These are phyloP conservation scores for Chloranthus sessilifolius DNA, from an alignment of 164 flowering plant genomes.

Conservation along the genomic window DNA sequence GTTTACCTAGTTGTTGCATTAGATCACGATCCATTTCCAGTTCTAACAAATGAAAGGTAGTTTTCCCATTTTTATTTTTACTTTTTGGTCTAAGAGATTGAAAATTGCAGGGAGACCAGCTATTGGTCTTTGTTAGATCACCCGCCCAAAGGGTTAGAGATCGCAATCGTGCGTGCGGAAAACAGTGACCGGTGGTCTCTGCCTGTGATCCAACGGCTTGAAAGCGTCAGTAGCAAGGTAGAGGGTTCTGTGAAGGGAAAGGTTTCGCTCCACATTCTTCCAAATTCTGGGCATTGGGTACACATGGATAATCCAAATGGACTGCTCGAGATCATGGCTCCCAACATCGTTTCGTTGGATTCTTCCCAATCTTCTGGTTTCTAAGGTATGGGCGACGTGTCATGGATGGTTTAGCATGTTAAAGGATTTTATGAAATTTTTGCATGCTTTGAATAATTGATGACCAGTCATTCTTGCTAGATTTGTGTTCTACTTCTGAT, in stretches of 20 bases:
- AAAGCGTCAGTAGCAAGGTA: constrained; percentile 31
- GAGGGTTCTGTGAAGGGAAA: constrained; percentile 43
- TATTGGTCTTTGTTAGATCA: constrained; percentile 85
- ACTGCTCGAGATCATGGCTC: constrained; percentile 71
- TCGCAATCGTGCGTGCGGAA: constrained; percentile 74
- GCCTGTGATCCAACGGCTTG: constrained; percentile 43
- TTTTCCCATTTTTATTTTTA: background rate
- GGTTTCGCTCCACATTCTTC: constrained; percentile 62
- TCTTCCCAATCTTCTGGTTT: background rate
- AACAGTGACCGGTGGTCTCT: constrained; percentile 89
- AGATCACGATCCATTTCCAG: too few species aligned
- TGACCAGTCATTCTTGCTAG: background rate
- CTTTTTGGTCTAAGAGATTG: background rate
- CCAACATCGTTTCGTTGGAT: constrained; percentile 43
- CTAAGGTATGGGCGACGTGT: background rate
- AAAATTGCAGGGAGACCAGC: constrained; percentile 51
- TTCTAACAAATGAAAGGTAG: background rate
- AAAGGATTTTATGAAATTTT: background rate
- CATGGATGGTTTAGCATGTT: background rate
- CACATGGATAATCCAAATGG: constrained; percentile 95
- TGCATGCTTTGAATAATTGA: background rate
- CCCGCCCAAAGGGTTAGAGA: constrained; percentile 68
- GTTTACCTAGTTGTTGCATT: too few species aligned
- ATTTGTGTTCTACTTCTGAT: background rate
- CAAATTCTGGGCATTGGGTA: constrained; percentile 94